These are phyloP conservation scores for Citrullus colocynthis DNA, from an alignment of 306 rosid species.

Conservation along the genomic window DNA sequence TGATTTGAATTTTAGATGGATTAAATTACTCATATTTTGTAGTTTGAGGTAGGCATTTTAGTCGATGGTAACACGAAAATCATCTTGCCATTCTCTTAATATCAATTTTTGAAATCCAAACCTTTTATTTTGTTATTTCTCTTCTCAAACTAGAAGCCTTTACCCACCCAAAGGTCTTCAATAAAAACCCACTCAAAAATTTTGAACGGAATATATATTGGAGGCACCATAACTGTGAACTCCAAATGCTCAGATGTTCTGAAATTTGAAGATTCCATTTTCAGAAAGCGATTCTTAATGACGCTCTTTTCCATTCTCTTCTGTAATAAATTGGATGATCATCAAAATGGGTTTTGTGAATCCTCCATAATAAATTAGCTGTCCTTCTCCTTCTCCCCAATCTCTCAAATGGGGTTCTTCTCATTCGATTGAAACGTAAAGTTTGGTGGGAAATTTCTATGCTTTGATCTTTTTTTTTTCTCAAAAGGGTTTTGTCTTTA, in stretches of 20 bases:
- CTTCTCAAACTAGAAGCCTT: too few species aligned
- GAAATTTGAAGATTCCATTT: neutral
- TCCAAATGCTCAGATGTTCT: neutral
- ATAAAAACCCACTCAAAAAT: neutral
- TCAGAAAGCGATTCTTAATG: neutral
- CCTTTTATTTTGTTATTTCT: too few species aligned
- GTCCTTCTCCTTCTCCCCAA: neutral
- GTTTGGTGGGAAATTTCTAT: neutral
- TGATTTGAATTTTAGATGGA: too few species aligned
- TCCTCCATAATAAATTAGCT: neutral
- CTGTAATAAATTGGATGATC: neutral
- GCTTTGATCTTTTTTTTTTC: neutral
- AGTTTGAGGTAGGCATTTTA: too few species aligned
- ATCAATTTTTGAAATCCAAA: too few species aligned
- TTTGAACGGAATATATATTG: neutral
- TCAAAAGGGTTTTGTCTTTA: neutral
- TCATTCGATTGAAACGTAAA: neutral
- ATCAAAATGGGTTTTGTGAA: neutral
- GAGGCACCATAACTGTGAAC: neutral
- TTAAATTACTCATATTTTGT: too few species aligned
- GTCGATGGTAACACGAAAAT: too few species aligned
- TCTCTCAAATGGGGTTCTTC: neutral
- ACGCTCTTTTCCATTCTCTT: neutral
- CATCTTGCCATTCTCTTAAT: too few species aligned
- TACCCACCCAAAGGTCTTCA: too few species aligned